Percentiles rank a stretch among this genome's conserved stretches.
phyloP scores from a whole-genome alignment of 768 basidiomycete species.

The Lyophyllum atratum region DNA sequence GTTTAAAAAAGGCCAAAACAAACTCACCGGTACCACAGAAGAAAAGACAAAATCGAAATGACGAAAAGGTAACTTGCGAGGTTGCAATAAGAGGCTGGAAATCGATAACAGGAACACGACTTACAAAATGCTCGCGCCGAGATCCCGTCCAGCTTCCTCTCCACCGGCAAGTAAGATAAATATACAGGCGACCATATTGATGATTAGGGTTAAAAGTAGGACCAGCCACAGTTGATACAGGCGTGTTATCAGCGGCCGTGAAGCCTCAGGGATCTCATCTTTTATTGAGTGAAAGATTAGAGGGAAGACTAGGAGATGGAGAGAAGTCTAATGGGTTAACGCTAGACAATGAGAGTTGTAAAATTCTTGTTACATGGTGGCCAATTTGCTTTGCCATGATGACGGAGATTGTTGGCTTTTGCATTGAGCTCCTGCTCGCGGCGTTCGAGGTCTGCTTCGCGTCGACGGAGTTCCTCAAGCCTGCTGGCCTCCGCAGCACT shows the following conservation, averaged over 20 bases:
- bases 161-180: slow-evolving; percentile 80
- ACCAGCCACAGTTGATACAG: slow-evolving; percentile 95
- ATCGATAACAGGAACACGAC: slow-evolving; percentile 28
- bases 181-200: slow-evolving; percentile 93
- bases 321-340: slow-evolving; percentile 18
- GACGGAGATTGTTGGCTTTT: slow-evolving; percentile 68
- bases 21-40: slow-evolving; percentile 91
- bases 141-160: slow-evolving; percentile 72
- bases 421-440: slow-evolving; percentile 75
- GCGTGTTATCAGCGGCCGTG: slow-evolving; percentile 77
- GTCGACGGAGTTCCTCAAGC: slow-evolving; percentile 66
- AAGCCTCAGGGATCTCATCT: slow-evolving; percentile 86
- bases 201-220: slow-evolving; percentile 73
- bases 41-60: slow-evolving; percentile 79
- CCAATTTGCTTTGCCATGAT: slow-evolving; percentile 90
- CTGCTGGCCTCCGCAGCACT: slow-evolving; percentile 38
- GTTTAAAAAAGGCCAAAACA: slow-evolving; percentile 10
- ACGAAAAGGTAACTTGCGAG: slow-evolving; percentile 72
- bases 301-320: slow-evolving; percentile 69
- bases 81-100: slow-evolving; percentile 22
- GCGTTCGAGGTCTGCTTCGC: slow-evolving; percentile 81
- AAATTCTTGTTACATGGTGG: slow-evolving; percentile 69
- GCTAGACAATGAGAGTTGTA: slow-evolving; percentile 13
- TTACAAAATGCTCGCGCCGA: slow-evolving; percentile 83
- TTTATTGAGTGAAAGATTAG: slow-evolving; percentile 92